Base-by-base conservation (phyloP, 2,329 filamentous ascomycete genomes). In the Penicillium frequentans region DNA sequence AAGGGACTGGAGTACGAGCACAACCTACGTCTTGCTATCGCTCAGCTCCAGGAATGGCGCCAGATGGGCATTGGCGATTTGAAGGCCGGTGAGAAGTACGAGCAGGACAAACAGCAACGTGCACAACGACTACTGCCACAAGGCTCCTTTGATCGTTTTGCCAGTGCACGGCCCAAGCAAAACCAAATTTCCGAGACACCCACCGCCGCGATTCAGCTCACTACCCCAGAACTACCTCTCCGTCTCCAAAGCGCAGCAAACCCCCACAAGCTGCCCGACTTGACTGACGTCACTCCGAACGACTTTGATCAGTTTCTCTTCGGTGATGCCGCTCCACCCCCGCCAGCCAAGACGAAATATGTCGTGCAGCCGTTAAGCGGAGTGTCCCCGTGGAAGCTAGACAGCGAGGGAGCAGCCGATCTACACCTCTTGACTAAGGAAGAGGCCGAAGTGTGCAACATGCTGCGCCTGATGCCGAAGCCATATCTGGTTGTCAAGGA, bases 401-500 rank as follows among this genome's bases (percentile, higher is more conserved):
- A 85, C 56, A 87, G 88, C 64, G 90, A 96, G 54, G 89, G 86
- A 35, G 87, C 90, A 0, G 72, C 77, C 4, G 95, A 98, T 71
- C 76, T 93, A 27, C 95, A 98, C 68, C 84, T 99, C 0, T 80
- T 99, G 44, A 91, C 90, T 0, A 83, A 87, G 1, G 91, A 96
- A 63, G 95, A 99, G 74, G 81, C 86, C 5, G 91, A 96, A 68
- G 79, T 99, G 0, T 99, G 95, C 77, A 90, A 90, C 65, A 83
- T 89, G 42, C 83, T 96, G 14, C 86, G 92, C 43, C 78, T 99
- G 52, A 90, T 95, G 74, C 95, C 95, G 0, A 99, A 99, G 78
- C 91, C 95, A 1, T 99, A 97, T 73, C 77, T 97, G 5, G 91
- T 91, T 70, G 91, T 98, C 75, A 99, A 99, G 75, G 92, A 97